These are phyloP conservation scores for Microcos paniculata DNA, from an alignment of 345 rosid species.

Conservation along the genomic window DNA sequence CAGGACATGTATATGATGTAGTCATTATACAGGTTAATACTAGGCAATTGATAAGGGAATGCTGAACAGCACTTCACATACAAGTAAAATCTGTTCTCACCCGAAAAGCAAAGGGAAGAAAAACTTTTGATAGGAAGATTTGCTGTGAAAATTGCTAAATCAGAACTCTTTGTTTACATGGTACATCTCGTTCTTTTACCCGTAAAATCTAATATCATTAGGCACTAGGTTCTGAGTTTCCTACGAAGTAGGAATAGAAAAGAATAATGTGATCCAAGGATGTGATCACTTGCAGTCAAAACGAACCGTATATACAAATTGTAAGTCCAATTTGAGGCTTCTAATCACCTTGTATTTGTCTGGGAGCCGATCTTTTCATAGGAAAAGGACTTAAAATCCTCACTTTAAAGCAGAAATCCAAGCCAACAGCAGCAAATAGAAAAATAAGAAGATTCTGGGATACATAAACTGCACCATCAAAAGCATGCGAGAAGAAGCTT, in stretches of 20 bases:
- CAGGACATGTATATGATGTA: background rate
- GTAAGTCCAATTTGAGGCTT: background rate
- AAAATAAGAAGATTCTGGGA: conserved; percentile 53
- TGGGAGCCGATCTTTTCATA: conserved; percentile 20
- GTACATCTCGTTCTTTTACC: background rate
- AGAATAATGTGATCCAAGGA: background rate
- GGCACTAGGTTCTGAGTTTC: background rate
- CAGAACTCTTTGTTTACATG: background rate
- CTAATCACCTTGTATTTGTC: conserved; percentile 9
- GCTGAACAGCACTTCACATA: background rate
- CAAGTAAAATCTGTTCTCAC: background rate
- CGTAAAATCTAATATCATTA: background rate
- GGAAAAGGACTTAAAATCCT: conserved; percentile 59
- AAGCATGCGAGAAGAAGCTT: conserved; percentile 48
- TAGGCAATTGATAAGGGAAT: background rate
- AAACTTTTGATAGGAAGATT: background rate
- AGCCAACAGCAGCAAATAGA: conserved; percentile 48
- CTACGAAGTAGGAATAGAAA: background rate
- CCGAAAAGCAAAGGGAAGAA: no score
- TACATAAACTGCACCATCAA: conserved; percentile 40
- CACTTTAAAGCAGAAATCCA: conserved; percentile 60
- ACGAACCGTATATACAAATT: background rate
- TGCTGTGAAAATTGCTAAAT: background rate
- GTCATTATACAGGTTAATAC: background rate
- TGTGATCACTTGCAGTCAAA: background rate